Percentiles rank a stretch among this genome's conserved stretches.
Evolutionary conservation across 2,329 filamentous ascomycete species (phyloP).

Genomic region (Endocalyx cinctus): DNA sequence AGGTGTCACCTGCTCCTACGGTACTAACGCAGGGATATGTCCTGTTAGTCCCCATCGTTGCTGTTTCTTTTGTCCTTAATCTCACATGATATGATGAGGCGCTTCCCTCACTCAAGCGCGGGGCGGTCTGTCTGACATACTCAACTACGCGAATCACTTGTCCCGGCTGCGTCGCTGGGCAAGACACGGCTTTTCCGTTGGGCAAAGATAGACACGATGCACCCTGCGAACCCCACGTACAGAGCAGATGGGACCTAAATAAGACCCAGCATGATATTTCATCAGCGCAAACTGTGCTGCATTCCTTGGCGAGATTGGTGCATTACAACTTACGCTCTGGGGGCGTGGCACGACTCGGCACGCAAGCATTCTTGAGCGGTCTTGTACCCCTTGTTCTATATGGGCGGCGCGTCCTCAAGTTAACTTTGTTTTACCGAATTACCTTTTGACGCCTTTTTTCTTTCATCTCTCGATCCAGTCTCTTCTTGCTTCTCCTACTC

Average conservation of each 20-base stretch:
- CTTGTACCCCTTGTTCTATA: constrained; percentile 24
- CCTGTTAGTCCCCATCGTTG: no score
- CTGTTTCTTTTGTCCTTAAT: constrained; percentile 8
- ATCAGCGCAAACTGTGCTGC: constrained; percentile 21
- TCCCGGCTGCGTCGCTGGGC: constrained; percentile 36
- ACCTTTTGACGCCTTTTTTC: no score
- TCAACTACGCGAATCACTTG: constrained; percentile 48
- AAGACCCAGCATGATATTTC: constrained; percentile 11
- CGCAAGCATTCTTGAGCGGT: constrained; percentile 24
- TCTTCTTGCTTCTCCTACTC: no score
- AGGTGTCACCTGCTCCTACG: constrained; percentile 72
- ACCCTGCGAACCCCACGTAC: constrained; percentile 41
- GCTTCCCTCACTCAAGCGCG: no score
- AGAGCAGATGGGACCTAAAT: constrained; percentile 34
- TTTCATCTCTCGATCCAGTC: background rate
- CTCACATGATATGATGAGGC: background rate
- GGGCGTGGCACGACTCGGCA: constrained; percentile 27
- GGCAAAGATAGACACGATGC: constrained; percentile 41
- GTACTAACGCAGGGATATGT: constrained; percentile 44
- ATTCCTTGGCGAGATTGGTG: constrained; percentile 11
- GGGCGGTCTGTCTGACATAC: constrained; percentile 38
- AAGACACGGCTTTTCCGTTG: constrained; percentile 31
- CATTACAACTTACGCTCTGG: constrained; percentile 27
- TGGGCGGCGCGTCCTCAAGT: no score
- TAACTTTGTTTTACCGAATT: no score